Conservation (phyloP, 768 basidiomycete species). For the Lentinula aciculospora region DNA sequence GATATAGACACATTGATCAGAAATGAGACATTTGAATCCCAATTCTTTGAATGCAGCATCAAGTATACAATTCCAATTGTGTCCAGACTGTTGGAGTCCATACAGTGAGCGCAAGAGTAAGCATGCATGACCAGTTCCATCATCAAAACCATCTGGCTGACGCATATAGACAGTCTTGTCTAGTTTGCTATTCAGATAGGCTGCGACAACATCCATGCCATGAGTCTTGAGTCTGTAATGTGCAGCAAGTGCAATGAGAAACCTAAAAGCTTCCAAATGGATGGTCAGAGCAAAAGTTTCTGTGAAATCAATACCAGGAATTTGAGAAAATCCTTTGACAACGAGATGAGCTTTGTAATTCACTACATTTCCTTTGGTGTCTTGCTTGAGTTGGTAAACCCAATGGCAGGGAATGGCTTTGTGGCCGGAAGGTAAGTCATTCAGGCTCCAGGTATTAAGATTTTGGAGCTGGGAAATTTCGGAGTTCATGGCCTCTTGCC, state of each 20-base stretch:
- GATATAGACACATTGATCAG: constrained; percentile 16
- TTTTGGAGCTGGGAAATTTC: no score
- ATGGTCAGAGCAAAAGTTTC: constrained; percentile 25
- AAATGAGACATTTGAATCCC: constrained; percentile 10
- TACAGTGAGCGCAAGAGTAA: constrained; percentile 15
- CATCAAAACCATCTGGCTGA: constrained; percentile 18
- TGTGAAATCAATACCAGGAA: constrained; percentile 29
- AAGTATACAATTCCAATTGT: constrained; percentile 22
- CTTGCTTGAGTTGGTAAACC: constrained; percentile 29
- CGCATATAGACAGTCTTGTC: constrained; percentile 28
- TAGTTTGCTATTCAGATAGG: constrained; percentile 24
- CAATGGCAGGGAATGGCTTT: constrained; percentile 23
- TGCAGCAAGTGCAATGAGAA: constrained; percentile 27
- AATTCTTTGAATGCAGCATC: constrained; percentile 10
- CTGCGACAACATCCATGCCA: constrained; percentile 32
- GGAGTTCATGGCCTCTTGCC: no score
- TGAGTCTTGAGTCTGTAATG: constrained; percentile 26
- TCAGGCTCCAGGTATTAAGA: no score
- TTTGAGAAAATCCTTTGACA: constrained; percentile 29
- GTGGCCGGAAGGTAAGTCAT: no score
- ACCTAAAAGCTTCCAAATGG: constrained; percentile 21
- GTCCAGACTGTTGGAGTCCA: constrained; percentile 20
- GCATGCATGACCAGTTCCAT: constrained; percentile 9
- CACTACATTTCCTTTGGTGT: constrained; percentile 24
- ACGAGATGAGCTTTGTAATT: constrained; percentile 28